Percentiles rank a stretch among this genome's conserved stretches.
Evolutionary conservation across 2,329 filamentous ascomycete genomes (phyloP).

Genomic region (Decorospora gaudefroyi): DNA sequence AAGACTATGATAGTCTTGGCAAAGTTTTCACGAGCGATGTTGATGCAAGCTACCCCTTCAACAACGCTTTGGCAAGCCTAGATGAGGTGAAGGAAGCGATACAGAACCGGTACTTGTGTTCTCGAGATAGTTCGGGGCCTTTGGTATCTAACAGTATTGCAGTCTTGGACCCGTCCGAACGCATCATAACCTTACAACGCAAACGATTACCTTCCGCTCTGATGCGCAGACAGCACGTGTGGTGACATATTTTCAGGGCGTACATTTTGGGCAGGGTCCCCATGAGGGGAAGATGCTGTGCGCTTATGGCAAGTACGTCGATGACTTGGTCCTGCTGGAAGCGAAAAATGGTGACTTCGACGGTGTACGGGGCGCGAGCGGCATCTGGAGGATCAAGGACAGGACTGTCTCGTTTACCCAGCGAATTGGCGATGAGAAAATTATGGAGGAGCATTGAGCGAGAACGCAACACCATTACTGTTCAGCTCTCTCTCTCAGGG

Average conservation of each 20-base stretch:
- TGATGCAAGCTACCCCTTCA: constrained; percentile 49
- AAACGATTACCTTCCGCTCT: constrained; percentile 43
- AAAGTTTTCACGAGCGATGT: constrained; percentile 51
- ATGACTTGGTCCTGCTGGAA: constrained; percentile 42
- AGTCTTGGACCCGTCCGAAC: constrained; percentile 50
- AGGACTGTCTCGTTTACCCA: constrained; percentile 48
- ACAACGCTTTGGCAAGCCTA: constrained; percentile 41
- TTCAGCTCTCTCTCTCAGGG: too few species aligned
- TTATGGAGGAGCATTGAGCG: constrained; percentile 41
- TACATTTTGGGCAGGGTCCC: constrained; percentile 51
- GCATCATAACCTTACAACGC: constrained; percentile 52
- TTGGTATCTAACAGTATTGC: background rate
- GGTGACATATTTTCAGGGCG: constrained; percentile 50
- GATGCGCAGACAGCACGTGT: constrained; percentile 42
- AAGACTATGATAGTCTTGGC: constrained; percentile 46
- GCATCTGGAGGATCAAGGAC: constrained; percentile 48
- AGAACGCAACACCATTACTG: background rate
- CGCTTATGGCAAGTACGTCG: constrained; percentile 51
- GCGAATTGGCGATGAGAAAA: constrained; percentile 42
- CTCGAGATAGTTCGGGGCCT: background rate
- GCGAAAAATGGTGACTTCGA: constrained; percentile 29
- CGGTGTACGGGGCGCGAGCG: constrained; percentile 46
- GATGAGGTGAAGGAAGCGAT: constrained; percentile 43
- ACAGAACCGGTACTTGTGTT: constrained; percentile 34
- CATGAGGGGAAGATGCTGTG: constrained; percentile 50